Evolutionary conservation across 192 early-diverging fungal genomes (phyloP), one percentile per base, ranked within the genome.

Genomic region (Piromyces finnis): DNA sequence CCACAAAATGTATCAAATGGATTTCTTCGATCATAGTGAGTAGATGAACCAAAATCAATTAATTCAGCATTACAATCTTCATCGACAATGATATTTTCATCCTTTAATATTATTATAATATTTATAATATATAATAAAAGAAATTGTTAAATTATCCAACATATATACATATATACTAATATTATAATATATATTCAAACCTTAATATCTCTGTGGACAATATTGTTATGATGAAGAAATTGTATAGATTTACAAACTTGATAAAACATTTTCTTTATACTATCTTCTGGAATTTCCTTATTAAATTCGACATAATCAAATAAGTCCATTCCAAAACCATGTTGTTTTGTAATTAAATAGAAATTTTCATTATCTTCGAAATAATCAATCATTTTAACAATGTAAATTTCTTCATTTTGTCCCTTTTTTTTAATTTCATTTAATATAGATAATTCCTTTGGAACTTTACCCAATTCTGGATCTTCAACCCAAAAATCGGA

Each of bases 141-240:
- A n/a, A n/a, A n/a, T n/a, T n/a, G n/a, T n/a, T n/a, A n/a, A n/a
- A n/a, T n/a, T n/a, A n/a, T n/a, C n/a, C n/a, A n/a, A n/a, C n/a
- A n/a, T n/a, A n/a, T n/a, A n/a, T n/a, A n/a, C n/a, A n/a, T n/a
- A n/a, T n/a, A n/a, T n/a, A n/a, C n/a, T n/a, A n/a, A n/a, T n/a
- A n/a, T n/a, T n/a, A n/a, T 51, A 51, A 22, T 22, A 22, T 22
- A 51, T 51, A 22, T 22, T 22, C 1, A 22, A 22, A 68, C 51
- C 84, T 95, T 95, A 81, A 98, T 90, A 83, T 98, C 94, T 30
- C 93, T 84, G 79, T 95, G 94, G 1, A 68, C 51, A 30, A 96
- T 88, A 26, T 88, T 90, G 39, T 90, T 88, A 79, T 84, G 85
- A 84, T 95, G 94, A 29, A 93, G 78, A 83, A 92, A 90, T 77